Evolutionary conservation across 176 grass and related monocot genomes (phyloP).

Genomic region (Carex scoparia): DNA sequence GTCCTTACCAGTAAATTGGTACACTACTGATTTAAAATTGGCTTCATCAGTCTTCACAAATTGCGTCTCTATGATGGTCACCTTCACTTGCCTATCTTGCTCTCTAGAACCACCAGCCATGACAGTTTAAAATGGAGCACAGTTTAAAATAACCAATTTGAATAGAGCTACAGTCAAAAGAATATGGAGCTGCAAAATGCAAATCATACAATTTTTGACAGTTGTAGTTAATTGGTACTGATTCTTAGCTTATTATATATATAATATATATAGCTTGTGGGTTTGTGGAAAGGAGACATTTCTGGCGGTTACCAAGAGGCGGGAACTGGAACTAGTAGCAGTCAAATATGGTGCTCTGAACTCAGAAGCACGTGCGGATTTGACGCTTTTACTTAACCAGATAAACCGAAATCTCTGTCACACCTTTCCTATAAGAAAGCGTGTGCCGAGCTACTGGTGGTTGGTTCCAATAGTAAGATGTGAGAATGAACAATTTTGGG

Average conservation of each 20-base stretch:
- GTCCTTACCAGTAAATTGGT: constrained; percentile 54
- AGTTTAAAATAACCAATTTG: not conserved
- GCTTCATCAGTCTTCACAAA: constrained; percentile 62
- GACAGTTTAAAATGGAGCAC: not conserved
- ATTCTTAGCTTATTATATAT: not conserved
- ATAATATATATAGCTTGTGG: not conserved
- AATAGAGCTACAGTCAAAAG: not conserved
- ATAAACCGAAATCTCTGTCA: too few species aligned
- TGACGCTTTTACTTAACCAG: too few species aligned
- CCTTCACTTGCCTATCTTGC: constrained; percentile 34
- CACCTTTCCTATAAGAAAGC: not conserved
- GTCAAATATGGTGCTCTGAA: not conserved
- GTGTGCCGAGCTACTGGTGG: not conserved
- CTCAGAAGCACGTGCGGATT: not conserved
- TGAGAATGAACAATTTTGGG: not conserved
- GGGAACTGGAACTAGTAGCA: not conserved
- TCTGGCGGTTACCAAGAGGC: not conserved
- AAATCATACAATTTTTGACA: not conserved
- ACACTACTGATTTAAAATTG: constrained; percentile 71
- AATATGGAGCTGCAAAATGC: too few species aligned
- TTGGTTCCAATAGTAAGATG: not conserved
- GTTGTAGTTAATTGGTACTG: not conserved
- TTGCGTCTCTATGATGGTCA: constrained; percentile 73
- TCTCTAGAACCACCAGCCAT: not conserved
- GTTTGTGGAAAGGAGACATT: not conserved